Evolutionary conservation across 257 asterid genomes (phyloP), one percentile per base, ranked within the genome.

Genomic region (Solanum peruvianum): DNA sequence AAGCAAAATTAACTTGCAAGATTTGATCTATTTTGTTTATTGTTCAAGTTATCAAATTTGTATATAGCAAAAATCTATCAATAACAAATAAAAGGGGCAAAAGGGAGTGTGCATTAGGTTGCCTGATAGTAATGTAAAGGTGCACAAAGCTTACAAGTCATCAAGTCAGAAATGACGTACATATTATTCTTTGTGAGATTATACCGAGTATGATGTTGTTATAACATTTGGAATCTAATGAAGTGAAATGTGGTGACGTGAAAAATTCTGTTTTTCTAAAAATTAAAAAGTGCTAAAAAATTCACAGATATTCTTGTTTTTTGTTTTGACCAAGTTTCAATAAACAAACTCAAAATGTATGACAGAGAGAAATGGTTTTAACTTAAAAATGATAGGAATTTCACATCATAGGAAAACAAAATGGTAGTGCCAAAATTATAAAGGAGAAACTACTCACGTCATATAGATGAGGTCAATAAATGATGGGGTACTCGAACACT

Each of bases 401-500:
- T 45, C 84, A 78, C 64, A 78, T 44, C 86, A 84, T 84, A 64
- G 29, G 64, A 84, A 80, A 84, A 35, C 78, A 37, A 60, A 64
- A 84, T 37, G 25, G 12, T 60, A 64, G 5, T 39, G 78, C n/a
- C 42, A 84, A 84, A 84, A 84, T 84, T 84, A 62, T 39, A 67
- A 64, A 83, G 14, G 9, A 82, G 29, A 33, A 37, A 83, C 73
- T 12, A 31, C 41, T 39, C 77, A 84, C 77, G n/a, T 83, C 72
- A 60, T 37, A 27, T 35, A 37, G 60, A 83, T 11, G 23, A 49
- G 60, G 60, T 49, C 66, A 11, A 84, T 3, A 33, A 33, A 33
- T 60, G 69, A 90, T 37, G 27, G 91, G 93, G 71, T 84, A 91
- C 60, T 91, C 92, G 71, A 91, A 91, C 88, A 91, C 88, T 9